Percentiles rank a stretch among this genome's conserved stretches.
Conservation (phyloP, 352 stramenopile genomes). For the Phytophthora nicotianae region DNA sequence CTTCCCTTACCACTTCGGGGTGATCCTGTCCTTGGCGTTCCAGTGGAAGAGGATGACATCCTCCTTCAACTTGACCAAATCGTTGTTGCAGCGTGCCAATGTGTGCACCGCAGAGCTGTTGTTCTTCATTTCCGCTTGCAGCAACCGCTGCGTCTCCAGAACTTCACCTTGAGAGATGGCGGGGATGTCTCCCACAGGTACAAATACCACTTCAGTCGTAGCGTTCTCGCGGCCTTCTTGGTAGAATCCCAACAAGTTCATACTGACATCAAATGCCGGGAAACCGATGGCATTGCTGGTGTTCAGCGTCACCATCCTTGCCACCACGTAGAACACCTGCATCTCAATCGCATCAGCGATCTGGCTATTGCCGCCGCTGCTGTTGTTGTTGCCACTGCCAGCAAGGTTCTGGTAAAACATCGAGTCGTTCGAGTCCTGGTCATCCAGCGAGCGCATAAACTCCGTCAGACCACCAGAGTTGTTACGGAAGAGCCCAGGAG, state of each 20-base stretch:
- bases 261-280: conserved; percentile 68
- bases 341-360: conserved; percentile 77
- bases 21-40: conserved; percentile 77
- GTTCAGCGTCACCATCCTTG: conserved; percentile 77
- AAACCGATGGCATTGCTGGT: conserved; percentile 77
- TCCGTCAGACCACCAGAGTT: conserved; percentile 79
- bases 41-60: conserved; percentile 88
- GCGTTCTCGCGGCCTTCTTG: conserved; percentile 74
- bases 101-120: conserved; percentile 77
- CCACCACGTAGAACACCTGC: conserved; percentile 83
- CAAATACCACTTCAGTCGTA: conserved; percentile 84
- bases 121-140: conserved; percentile 73
- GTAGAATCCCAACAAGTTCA: conserved; percentile 85
- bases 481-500: conserved; percentile 73
- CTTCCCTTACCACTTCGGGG: conserved; percentile 37
- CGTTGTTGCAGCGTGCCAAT: conserved; percentile 75
- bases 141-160: conserved; percentile 63
- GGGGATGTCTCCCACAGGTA: conserved; percentile 74
- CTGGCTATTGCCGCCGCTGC: conserved; percentile 43
- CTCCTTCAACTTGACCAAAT: conserved; percentile 86
- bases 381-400: conserved; percentile 28
- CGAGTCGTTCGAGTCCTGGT: conserved; percentile 61
- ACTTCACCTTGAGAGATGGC: conserved; percentile 78
- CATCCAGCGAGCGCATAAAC: conserved; percentile 80
- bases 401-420: conserved; percentile 75